Percentiles rank a stretch among this genome's conserved stretches.
phyloP scores from a whole-genome alignment of 2,329 filamentous ascomycete genomes.

The Fusarium anguioides region DNA sequence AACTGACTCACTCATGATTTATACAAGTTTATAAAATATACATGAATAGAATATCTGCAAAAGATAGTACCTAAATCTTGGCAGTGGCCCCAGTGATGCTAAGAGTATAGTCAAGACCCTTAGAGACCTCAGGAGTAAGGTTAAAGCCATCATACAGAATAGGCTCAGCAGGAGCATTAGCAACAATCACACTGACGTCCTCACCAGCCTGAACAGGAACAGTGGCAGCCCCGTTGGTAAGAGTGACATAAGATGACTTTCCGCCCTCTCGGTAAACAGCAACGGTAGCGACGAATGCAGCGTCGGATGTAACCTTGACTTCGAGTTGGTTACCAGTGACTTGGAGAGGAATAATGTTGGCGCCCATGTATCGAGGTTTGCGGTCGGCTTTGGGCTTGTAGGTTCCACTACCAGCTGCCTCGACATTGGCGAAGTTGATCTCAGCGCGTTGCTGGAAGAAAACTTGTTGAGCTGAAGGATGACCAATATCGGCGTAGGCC shows the following conservation, averaged over 20 bases:
- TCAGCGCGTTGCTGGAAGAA: constrained; percentile 51
- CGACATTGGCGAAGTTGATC: constrained; percentile 58
- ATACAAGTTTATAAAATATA: constrained; percentile 8
- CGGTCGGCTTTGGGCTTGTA: constrained; percentile 58
- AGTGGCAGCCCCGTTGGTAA: constrained; percentile 50
- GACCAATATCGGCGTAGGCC: constrained; percentile 63
- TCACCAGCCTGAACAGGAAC: constrained; percentile 52
- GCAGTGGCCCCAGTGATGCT: constrained; percentile 49
- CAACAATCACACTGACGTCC: constrained; percentile 59
- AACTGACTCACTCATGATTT: too few relatives aligned
- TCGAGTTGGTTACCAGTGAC: constrained; percentile 46
- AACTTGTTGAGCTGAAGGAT: constrained; percentile 52
- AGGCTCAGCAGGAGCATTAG: constrained; percentile 58
- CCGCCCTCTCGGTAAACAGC: constrained; percentile 49
- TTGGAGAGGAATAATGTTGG: constrained; percentile 60
- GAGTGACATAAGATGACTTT: constrained; percentile 51
- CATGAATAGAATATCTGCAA: not conserved
- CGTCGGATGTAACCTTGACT: constrained; percentile 51
- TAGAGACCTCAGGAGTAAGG: constrained; percentile 50
- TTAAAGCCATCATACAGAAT: constrained; percentile 58
- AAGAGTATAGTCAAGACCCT: constrained; percentile 54
- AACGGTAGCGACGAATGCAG: constrained; percentile 55
- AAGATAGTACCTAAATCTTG: not conserved
- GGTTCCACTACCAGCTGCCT: constrained; percentile 49
- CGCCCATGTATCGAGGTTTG: constrained; percentile 60